A percentile compares a stretch with the other conserved stretches of the same genome.
These are phyloP conservation scores for Wickerhamiella allomyrinae DNA, from an alignment of 805 yeast species.

Conservation along the genomic window DNA sequence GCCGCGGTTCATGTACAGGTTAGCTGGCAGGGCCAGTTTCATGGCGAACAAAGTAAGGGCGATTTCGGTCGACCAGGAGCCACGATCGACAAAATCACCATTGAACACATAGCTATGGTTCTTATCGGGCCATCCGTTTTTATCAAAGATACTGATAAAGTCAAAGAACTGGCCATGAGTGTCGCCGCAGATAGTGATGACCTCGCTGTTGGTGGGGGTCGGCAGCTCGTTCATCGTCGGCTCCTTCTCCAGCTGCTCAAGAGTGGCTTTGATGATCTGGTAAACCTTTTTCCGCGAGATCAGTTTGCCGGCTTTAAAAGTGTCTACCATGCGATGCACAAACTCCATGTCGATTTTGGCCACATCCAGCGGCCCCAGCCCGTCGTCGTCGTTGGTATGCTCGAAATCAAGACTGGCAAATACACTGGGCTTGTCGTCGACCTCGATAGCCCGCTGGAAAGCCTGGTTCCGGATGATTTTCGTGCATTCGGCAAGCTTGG, in stretches of 20 bases:
- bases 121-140: constrained; percentile 54
- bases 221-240: constrained; percentile 62
- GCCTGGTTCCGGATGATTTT: constrained; percentile 56
- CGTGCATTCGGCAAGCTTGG: constrained; percentile 46
- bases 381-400: constrained; percentile 34
- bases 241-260: constrained; percentile 49
- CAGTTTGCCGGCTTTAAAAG: constrained; percentile 59
- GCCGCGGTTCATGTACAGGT: constrained; percentile 73
- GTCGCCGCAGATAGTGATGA: constrained; percentile 85
- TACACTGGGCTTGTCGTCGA: constrained; percentile 43
- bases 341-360: constrained; percentile 40
- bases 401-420: constrained; percentile 28
- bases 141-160: constrained; percentile 61
- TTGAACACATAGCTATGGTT: constrained; percentile 73
- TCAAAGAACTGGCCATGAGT: constrained; percentile 96
- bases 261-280: constrained; percentile 63
- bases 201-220: constrained; percentile 23
- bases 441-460: constrained; percentile 76
- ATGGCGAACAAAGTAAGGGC: constrained; percentile 65
- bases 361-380: constrained; percentile 34
- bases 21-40: constrained; percentile 60
- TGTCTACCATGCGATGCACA: constrained; percentile 47
- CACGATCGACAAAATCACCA: constrained; percentile 96
- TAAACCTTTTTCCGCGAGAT: constrained; percentile 73
- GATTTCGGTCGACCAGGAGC: constrained; percentile 96